These are phyloP conservation scores for Thuja plicata DNA, from an alignment of 83 land plant species.

Conservation along the genomic window DNA sequence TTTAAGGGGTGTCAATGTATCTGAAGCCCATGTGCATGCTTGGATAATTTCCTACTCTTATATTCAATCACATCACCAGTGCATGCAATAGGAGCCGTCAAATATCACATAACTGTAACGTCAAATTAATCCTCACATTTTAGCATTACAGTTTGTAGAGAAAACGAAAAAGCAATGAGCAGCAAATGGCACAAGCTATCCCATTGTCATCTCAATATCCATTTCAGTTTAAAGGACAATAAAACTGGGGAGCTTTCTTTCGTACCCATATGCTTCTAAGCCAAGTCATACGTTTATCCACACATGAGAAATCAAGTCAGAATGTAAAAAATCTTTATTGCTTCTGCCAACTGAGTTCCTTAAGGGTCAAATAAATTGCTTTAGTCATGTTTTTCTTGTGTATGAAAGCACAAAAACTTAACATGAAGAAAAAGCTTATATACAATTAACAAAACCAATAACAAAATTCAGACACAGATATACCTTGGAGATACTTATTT, in stretches of 20 bases:
- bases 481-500: background rate
- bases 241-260: background rate
- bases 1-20: background rate
- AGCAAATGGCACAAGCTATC: background rate
- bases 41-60: background rate
- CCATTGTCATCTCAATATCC: background rate
- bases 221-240: background rate
- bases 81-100: background rate
- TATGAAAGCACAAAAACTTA: background rate
- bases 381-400: background rate
- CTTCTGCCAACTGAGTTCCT: background rate
- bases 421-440: background rate
- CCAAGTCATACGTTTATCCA: background rate
- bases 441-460: background rate
- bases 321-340: background rate
- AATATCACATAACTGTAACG: background rate
- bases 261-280: background rate
- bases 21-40: background rate
- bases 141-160: background rate
- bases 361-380: background rate
- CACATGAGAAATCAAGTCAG: background rate
- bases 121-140: background rate
- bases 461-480: background rate
- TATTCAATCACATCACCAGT: background rate
- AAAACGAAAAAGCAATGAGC: background rate